Conservation (phyloP, 2,329 filamentous ascomycete species). For the Cladophialophora psammophila region DNA sequence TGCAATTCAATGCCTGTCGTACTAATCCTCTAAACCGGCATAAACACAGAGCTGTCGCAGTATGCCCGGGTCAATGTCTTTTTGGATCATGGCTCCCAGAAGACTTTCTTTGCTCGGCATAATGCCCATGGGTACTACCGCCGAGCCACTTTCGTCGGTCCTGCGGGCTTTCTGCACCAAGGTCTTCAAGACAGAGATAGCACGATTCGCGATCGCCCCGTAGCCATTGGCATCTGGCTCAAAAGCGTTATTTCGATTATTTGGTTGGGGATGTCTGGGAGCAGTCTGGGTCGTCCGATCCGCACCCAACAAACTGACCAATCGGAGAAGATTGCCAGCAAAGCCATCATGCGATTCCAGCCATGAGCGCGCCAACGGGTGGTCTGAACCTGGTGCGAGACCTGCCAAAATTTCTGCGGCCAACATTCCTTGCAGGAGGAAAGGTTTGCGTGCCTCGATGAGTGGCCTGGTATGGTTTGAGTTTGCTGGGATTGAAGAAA, state of each 20-base stretch:
- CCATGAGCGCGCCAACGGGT: constrained; percentile 77
- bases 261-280: constrained; percentile 47
- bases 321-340: constrained; percentile 76
- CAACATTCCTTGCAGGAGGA: constrained; percentile 89
- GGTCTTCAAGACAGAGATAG: constrained; percentile 71
- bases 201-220: constrained; percentile 68
- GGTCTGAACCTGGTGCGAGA: constrained; percentile 74
- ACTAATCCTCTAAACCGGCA: constrained; percentile 59
- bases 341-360: constrained; percentile 84
- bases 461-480: constrained; percentile 65
- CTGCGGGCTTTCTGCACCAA: constrained; percentile 70
- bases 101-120: constrained; percentile 73
- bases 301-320: constrained; percentile 75
- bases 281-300: constrained; percentile 53
- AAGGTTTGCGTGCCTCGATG: constrained; percentile 83
- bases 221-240: constrained; percentile 54
- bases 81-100: constrained; percentile 71
- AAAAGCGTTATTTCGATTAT: constrained; percentile 44
- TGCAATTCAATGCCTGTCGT: constrained; percentile 2
- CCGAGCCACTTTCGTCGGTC: constrained; percentile 61
- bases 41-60: constrained; percentile 73
- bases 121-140: constrained; percentile 64
- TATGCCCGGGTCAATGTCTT: constrained; percentile 68
- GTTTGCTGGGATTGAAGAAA: constrained; percentile 79
- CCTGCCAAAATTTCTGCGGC: constrained; percentile 87